Conservation (phyloP, 306 rosid species). For the Castanea crenata region DNA sequence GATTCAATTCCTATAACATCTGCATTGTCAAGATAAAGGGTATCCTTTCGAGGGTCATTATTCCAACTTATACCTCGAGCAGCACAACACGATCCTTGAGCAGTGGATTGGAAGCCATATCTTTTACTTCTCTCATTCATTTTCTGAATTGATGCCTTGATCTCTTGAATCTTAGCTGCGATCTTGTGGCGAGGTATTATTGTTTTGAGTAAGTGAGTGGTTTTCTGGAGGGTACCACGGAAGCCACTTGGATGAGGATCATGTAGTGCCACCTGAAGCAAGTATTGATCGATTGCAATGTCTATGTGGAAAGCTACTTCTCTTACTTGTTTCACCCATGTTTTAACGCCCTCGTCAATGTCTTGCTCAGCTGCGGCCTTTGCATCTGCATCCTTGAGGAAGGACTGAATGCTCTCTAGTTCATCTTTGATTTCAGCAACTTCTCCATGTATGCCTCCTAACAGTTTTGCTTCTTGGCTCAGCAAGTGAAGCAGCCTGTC, state of each 20-base stretch:
- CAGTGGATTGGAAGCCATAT: not conserved
- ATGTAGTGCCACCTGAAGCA: not conserved
- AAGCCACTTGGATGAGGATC: not conserved
- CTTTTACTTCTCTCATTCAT: not conserved
- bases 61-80: not conserved
- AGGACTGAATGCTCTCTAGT: not conserved
- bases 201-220: not conserved
- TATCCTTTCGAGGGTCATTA: too few species aligned
- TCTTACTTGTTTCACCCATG: constrained; percentile 3
- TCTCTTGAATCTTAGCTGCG: not conserved
- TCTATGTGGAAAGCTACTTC: not conserved
- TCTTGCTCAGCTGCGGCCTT: not conserved
- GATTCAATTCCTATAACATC: too few species aligned
- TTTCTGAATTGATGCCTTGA: not conserved
- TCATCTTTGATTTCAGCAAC: not conserved
- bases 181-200: not conserved
- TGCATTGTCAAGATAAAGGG: too few species aligned
- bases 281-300: not conserved
- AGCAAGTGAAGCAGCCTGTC: not conserved
- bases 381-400: constrained; percentile 7
- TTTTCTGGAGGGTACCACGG: not conserved
- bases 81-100: not conserved
- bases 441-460: not conserved
- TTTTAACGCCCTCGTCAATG: not conserved
- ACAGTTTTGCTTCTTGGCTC: not conserved